Conservation (phyloP, 2,329 filamentous ascomycete species). For the Botryotinia narcissicola region DNA sequence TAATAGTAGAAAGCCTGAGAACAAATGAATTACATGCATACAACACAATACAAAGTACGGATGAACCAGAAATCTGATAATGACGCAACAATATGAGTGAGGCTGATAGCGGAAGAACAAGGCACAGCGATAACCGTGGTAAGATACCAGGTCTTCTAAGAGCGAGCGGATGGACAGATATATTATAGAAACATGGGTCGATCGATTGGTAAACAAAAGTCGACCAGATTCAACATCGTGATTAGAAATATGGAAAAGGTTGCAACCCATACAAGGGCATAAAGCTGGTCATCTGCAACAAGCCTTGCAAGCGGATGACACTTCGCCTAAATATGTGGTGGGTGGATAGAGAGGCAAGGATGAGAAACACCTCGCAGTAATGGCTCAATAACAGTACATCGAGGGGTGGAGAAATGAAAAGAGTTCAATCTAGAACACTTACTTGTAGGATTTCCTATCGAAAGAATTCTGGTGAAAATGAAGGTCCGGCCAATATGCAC, state of each 20-base stretch:
- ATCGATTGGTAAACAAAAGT: slow-evolving; percentile 33
- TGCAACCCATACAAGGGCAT: slow-evolving; percentile 29
- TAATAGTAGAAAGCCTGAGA: not conserved
- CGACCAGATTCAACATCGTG: slow-evolving; percentile 34
- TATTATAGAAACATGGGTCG: slow-evolving; percentile 38
- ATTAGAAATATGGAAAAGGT: slow-evolving; percentile 33
- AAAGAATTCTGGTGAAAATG: not conserved
- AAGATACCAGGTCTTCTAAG: slow-evolving; percentile 32
- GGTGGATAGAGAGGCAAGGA: slow-evolving; percentile 29
- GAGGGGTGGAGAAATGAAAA: slow-evolving; percentile 22
- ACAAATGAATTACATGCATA: slow-evolving; percentile 15
- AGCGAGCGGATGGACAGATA: slow-evolving; percentile 33
- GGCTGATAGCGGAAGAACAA: slow-evolving; percentile 15
- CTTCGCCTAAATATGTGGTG: slow-evolving; percentile 31
- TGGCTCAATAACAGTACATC: slow-evolving; percentile 21
- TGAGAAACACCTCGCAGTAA: slow-evolving; percentile 23
- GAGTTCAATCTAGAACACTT: slow-evolving; percentile 27
- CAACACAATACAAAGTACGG: not conserved
- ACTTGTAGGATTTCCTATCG: slow-evolving; percentile 23
- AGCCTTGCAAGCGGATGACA: slow-evolving; percentile 32
- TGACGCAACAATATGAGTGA: slow-evolving; percentile 15
- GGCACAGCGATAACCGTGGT: slow-evolving; percentile 28
- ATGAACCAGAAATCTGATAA: slow-evolving; percentile 8
- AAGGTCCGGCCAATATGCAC: not conserved
- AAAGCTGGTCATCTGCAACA: slow-evolving; percentile 34